A percentile compares a stretch with the other conserved stretches of the same genome.
Conservation (phyloP, 2,329 filamentous ascomycete genomes). For the Paecilomyces variotii region DNA sequence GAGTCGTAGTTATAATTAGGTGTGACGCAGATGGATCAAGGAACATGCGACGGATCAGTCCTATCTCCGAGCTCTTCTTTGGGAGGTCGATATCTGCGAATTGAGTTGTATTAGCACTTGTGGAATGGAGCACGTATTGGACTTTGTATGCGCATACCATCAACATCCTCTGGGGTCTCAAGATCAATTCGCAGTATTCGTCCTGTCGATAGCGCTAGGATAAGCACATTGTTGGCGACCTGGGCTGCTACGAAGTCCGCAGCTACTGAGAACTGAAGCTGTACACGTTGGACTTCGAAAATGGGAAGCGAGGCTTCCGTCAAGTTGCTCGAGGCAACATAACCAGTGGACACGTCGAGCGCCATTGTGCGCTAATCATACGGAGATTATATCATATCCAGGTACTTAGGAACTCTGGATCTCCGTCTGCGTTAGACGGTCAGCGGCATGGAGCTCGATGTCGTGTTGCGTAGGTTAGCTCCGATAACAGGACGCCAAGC, state of each 20-base stretch:
- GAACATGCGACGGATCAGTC: slow-evolving; percentile 91
- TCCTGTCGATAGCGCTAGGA: slow-evolving; percentile 84
- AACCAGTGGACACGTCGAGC: slow-evolving; percentile 63
- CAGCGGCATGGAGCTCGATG: slow-evolving; percentile 15
- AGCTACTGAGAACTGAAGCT: slow-evolving; percentile 88
- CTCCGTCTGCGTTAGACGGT: slow-evolving; percentile 3
- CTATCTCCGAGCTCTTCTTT: slow-evolving; percentile 83
- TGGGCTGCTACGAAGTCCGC: slow-evolving; percentile 95
- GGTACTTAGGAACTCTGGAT: slow-evolving; percentile 9
- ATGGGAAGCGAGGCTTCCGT: slow-evolving; percentile 66
- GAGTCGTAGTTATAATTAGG: slow-evolving; percentile 79
- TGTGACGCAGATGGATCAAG: slow-evolving; percentile 95
- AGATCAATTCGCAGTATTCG: slow-evolving; percentile 91
- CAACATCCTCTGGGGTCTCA: slow-evolving; percentile 89
- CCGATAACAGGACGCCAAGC: background rate
- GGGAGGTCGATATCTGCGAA: slow-evolving; percentile 84
- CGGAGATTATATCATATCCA: slow-evolving; percentile 22
- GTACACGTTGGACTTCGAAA: slow-evolving; percentile 87
- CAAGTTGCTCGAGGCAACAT: slow-evolving; percentile 58
- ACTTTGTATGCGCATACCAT: slow-evolving; percentile 48
- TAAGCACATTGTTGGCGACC: slow-evolving; percentile 93
- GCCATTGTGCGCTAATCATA: slow-evolving; percentile 50
- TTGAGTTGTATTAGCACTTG: slow-evolving; percentile 12
- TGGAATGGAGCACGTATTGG: background rate
- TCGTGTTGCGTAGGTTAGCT: background rate